Evolutionary conservation across 331 rosid species (phyloP).

Genomic region (Quercus tomentella): DNA sequence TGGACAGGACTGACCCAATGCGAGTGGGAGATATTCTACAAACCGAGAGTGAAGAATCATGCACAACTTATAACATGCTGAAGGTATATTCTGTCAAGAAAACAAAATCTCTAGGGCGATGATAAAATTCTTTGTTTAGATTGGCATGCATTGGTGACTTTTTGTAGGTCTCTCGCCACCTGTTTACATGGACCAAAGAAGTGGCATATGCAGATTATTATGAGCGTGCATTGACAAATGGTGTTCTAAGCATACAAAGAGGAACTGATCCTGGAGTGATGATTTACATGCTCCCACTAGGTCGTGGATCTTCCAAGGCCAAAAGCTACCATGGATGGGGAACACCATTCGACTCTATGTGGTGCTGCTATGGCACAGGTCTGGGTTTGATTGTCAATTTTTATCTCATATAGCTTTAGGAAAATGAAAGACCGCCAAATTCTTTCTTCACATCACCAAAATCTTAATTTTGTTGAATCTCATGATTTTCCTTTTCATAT

Average conservation of each 20-base stretch:
- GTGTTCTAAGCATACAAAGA: constrained; percentile 83
- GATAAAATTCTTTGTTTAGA: too few species aligned
- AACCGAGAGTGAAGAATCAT: constrained; percentile 81
- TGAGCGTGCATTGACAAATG: constrained; percentile 86
- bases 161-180: constrained; percentile 75
- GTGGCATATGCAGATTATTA: constrained; percentile 79
- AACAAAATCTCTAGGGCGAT: too few species aligned
- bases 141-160: background rate
- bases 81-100: constrained; percentile 34
- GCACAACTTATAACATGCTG: constrained; percentile 90
- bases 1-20: constrained; percentile 60
- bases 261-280: constrained; percentile 94
- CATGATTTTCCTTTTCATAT: background rate
- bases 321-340: constrained; percentile 69
- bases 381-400: background rate
- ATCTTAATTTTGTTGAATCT: background rate
- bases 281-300: constrained; percentile 90
- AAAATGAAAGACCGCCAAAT: background rate
- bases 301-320: constrained; percentile 70
- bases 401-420: background rate
- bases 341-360: constrained; percentile 45
- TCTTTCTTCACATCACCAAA: background rate
- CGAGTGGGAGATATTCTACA: constrained; percentile 47
- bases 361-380: constrained; percentile 99
- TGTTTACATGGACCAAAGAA: constrained; percentile 86